A percentile compares a stretch with the other conserved stretches of the same genome.
These are phyloP conservation scores for Rhododendron griersonianum DNA, from an alignment of 148 eudicot genomes.

Conservation along the genomic window DNA sequence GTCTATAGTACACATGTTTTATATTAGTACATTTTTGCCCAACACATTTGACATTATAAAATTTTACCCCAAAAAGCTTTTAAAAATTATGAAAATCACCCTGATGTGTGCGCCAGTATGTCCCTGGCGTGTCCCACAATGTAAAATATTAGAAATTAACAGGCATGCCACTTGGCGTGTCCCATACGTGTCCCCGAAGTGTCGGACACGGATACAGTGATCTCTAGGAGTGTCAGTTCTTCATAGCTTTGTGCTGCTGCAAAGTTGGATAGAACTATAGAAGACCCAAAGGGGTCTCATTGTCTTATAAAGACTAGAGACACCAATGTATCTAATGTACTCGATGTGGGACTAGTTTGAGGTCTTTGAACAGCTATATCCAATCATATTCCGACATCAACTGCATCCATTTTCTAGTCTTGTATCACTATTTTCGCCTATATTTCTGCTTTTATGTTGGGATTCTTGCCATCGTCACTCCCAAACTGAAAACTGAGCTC, in stretches of 20 bases:
- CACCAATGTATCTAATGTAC: background rate
- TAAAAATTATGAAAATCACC: background rate
- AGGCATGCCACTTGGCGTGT: background rate
- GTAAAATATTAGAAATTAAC: too few relatives aligned
- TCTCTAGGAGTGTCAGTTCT: background rate
- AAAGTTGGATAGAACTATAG: background rate
- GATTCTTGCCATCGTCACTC: background rate
- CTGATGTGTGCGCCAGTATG: background rate
- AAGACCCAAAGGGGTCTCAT: background rate
- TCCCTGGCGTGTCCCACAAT: background rate
- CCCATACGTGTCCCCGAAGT: background rate
- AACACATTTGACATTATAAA: too few relatives aligned
- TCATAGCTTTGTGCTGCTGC: background rate
- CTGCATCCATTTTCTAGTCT: background rate
- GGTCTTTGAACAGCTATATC: background rate
- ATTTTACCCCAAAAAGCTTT: too few relatives aligned
- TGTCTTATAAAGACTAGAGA: background rate
- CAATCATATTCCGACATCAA: background rate
- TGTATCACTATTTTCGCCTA: background rate
- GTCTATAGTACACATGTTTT: background rate
- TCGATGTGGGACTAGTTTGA: background rate
- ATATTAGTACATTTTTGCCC: background rate
- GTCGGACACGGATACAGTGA: background rate
- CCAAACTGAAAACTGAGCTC: background rate
- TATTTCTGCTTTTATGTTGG: background rate